phyloP scores from a whole-genome alignment of 768 basidiomycete species.

The Suillus subalutaceus region DNA sequence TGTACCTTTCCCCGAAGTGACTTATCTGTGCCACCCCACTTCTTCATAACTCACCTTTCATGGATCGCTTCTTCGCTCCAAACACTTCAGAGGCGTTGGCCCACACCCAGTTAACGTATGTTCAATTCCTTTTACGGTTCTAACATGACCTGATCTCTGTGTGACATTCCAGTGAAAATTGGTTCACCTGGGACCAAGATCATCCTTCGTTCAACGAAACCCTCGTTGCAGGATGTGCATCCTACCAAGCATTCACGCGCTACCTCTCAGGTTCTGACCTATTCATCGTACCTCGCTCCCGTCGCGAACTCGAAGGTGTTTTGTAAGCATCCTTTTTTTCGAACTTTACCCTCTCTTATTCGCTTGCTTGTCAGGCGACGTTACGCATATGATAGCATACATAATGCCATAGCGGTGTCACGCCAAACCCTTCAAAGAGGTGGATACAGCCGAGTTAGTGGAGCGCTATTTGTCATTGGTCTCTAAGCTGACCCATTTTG shows the following conservation, averaged over 20 bases:
- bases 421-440: constrained; percentile 61
- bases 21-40: constrained; percentile 1
- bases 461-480: neutral
- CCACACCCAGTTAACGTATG: constrained; percentile 67
- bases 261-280: constrained; percentile 74
- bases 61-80: constrained; percentile 77
- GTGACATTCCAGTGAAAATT: constrained; percentile 56
- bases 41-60: constrained; percentile 25
- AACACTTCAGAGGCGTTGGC: constrained; percentile 76
- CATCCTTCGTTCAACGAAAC: constrained; percentile 72
- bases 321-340: constrained; percentile 49
- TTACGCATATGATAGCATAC: constrained; percentile 80
- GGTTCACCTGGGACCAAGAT: constrained; percentile 69
- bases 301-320: constrained; percentile 68
- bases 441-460: constrained; percentile 56
- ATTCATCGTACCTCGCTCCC: constrained; percentile 66
- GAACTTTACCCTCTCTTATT: constrained; percentile 9
- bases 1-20: neutral
- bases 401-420: constrained; percentile 75
- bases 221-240: constrained; percentile 76
- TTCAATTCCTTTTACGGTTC: constrained; percentile 14
- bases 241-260: constrained; percentile 77
- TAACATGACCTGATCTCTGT: constrained; percentile 19
- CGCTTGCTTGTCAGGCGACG: constrained; percentile 50
- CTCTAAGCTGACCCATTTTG: neutral